A percentile compares a stretch with the other conserved stretches of the same genome.
These are phyloP conservation scores for Dryas octopetala DNA, from an alignment of 306 rosid species.

Conservation along the genomic window DNA sequence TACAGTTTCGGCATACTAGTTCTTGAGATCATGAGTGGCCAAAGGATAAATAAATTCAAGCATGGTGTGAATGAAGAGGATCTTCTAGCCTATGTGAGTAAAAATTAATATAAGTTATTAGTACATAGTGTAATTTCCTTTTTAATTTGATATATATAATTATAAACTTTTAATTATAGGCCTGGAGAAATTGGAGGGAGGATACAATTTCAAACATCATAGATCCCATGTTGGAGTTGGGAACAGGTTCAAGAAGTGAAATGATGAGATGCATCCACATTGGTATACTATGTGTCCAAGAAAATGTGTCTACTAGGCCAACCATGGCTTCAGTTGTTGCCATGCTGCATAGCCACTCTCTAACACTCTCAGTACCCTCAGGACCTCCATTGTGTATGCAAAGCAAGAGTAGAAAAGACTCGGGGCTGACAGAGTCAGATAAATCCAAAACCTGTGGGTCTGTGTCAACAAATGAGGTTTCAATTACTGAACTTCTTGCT, in stretches of 20 bases:
- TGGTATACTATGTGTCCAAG: conserved; percentile 14
- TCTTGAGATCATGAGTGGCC: not conserved
- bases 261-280: conserved; percentile 16
- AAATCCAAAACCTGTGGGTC: not conserved
- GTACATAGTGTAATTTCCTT: not conserved
- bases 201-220: not conserved
- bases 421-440: too few relatives aligned
- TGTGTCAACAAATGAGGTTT: not conserved
- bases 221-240: not conserved
- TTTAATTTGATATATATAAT: too few relatives aligned
- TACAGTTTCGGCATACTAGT: conserved; percentile 26
- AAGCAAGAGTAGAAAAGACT: not conserved
- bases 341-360: not conserved
- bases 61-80: not conserved
- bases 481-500: not conserved
- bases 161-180: not conserved
- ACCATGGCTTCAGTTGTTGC: not conserved
- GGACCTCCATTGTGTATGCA: not conserved
- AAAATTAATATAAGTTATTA: not conserved
- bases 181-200: conserved; percentile 25
- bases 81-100: conserved; percentile 21
- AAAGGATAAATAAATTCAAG: not conserved
- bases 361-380: not conserved
- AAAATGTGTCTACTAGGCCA: conserved; percentile 6
- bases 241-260: conserved; percentile 1